Evolutionary conservation across 2,329 filamentous ascomycete genomes (phyloP), one percentile per base, ranked within the genome.

Genomic region (Orbilia ellipsospora): DNA sequence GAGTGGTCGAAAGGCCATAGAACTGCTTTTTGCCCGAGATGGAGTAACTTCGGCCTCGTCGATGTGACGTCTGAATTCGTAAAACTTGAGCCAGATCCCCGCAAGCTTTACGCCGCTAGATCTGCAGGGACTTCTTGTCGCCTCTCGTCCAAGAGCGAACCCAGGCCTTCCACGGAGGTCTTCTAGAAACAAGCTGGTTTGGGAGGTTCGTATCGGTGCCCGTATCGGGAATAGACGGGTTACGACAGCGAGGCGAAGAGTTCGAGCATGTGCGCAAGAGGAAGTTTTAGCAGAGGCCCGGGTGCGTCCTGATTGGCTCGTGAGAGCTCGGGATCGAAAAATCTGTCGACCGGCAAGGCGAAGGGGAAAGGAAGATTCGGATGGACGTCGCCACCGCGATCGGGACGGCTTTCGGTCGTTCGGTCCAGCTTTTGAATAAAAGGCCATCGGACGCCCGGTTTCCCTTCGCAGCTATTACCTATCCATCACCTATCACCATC

Each of bases 161-260:
- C 31, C 18, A 36, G 13, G 18, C 28, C 44, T 72, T 72, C 67
- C 42, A 63, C 31, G 28, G 60, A 23, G 60, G 40, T 18, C 67
- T 72, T 72, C 67, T 59, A 57, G 67, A 72, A 72, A 16, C 26
- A 48, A 52, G 60, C 44, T 52, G 45, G 67, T 50, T 70, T 70
- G 31, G 50, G 66, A 67, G 26, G 42, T 26, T 74, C 69, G 63
- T 52, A 52, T 74, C 70, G 57, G 72, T 64, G 59, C 18, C 64
- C 51, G 23, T 31, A 62, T 69, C 44, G 57, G 70, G 70, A 55
- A 16, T 70, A 57, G 66, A 40, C 42, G 20, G 56, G 8, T 12
- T 28, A 59, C 59, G 67, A 45, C 67, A 51, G 13, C 28, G 13
- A 16, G 28, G n/a, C 12, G 31, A 57, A 57, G 23, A 45, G 3